Base-by-base conservation (phyloP, 352 stramenopile genomes). In the Pythium angustatum region DNA sequence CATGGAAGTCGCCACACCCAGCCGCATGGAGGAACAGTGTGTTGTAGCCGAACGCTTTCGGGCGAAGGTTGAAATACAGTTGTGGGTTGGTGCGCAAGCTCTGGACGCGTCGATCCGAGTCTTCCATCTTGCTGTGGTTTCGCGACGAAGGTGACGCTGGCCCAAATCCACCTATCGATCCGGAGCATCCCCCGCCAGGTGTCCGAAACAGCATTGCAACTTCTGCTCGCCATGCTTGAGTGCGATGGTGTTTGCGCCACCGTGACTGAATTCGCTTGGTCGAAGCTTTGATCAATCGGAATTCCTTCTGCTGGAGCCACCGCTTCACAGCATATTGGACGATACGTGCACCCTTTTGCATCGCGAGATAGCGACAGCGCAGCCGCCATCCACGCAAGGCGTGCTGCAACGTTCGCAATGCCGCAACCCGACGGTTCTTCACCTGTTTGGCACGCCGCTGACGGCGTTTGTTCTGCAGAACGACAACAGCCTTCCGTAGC, bases 11-110 rank as follows among this genome's bases (percentile, higher is more conserved):
- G 0, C 85, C 81, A 38, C 78, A 81, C 12, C 68, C 69, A 3
- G 85, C 81, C 12, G 71, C 80, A 31, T 91, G 73, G 26, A 91
- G 85, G 41, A 94, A 87, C 6, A 94, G 62, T 40, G 83, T 82
- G 61, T 92, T 91, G 61, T 84, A 91, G 0, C 76, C 73, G 44
- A 74, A 86, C 8, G 66, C 58, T 2, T 72, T 70, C 3, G 84
- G 85, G 2, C 77, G 83, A 43, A 94, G 52, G 17, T 64, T 51
- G 28, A 87, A 85, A 43, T 81, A 90, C 3, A 88, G 51, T 5
- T 68, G 41, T 15, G 85, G 76, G 11, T 80, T 62, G 30, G 59
- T 58, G 0, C 85, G 78, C 8, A 94, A 59, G 27, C 77, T 77
- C 31, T 75, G 57, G 22, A 92, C 84, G 28, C 84, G 74, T 11